Evolutionary conservation across 2,329 filamentous ascomycete genomes (phyloP).

Genomic region (Coniochaeta prunicola): DNA sequence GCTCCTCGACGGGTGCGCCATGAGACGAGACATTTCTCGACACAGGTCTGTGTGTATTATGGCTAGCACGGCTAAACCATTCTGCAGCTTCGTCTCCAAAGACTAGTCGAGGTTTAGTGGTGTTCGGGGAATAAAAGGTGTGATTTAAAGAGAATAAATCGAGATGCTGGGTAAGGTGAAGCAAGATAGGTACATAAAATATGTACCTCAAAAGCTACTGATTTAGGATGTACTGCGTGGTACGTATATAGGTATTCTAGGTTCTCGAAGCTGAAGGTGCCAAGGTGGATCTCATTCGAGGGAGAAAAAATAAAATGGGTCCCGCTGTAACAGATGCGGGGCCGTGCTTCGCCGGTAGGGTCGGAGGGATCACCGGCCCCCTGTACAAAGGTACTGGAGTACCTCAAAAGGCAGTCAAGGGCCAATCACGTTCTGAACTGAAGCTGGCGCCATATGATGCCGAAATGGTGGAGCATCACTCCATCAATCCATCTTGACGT

Average conservation of each 20-base stretch:
- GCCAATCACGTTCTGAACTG: background rate
- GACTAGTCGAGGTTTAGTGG: background rate
- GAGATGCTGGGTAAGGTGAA: too few relatives aligned
- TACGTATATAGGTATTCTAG: too few relatives aligned
- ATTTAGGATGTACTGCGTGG: too few relatives aligned
- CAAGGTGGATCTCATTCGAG: background rate
- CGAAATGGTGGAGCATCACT: background rate
- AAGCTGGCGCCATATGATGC: background rate
- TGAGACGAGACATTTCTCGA: slow-evolving; percentile 17
- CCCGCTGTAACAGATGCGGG: background rate
- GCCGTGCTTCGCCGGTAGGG: background rate
- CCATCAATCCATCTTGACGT: too few relatives aligned
- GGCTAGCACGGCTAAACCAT: background rate
- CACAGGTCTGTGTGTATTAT: background rate
- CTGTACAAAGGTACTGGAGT: too few relatives aligned
- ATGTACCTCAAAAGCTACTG: too few relatives aligned
- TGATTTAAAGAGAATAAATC: too few relatives aligned
- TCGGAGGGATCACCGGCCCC: background rate
- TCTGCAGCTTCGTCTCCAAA: background rate
- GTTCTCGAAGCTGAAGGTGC: background rate
- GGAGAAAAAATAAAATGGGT: background rate
- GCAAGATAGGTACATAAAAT: too few relatives aligned
- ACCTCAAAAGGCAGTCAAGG: too few relatives aligned
- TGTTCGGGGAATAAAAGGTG: background rate
- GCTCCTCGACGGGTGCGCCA: slow-evolving; percentile 14